A percentile compares a stretch with the other conserved stretches of the same genome.
These are phyloP conservation scores for Hanseniaspora hatyaiensis DNA, from an alignment of 805 yeast species.

Conservation along the genomic window DNA sequence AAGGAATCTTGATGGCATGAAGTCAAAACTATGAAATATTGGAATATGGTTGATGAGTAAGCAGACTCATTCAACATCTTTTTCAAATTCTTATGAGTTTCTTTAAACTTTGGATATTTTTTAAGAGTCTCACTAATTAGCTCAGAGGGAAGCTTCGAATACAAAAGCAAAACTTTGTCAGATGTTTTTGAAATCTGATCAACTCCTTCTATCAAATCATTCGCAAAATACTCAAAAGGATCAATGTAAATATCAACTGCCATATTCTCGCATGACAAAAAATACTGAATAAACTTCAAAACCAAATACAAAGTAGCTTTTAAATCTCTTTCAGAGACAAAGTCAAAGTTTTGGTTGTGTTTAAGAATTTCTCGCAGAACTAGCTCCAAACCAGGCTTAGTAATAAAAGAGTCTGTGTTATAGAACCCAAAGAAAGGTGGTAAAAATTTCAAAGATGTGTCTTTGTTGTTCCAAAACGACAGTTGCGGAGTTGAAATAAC, in stretches of 20 bases:
- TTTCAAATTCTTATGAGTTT: constrained; percentile 1
- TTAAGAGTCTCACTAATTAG: constrained; percentile 4
- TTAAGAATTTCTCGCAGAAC: constrained; percentile 4
- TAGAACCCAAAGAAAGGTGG: constrained; percentile 8
- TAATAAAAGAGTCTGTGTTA: neutral
- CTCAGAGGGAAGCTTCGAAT: neutral
- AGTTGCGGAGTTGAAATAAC: neutral
- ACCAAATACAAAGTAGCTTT: constrained; percentile 12
- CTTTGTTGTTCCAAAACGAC: constrained; percentile 2
- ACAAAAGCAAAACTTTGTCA: constrained; percentile 5
- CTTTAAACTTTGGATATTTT: constrained; percentile 10
- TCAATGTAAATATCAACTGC: constrained; percentile 6
- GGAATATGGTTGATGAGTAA: constrained; percentile 4
- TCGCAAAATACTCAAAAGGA: constrained; percentile 11
- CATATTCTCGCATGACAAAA: constrained; percentile 11
- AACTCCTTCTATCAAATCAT: constrained; percentile 6
- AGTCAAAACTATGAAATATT: neutral
- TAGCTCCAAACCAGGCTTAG: constrained; percentile 8
- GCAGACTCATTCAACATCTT: constrained; percentile 7
- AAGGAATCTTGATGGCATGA: neutral
- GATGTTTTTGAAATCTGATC: neutral
- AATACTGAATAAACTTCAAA: constrained; percentile 12
- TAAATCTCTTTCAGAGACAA: constrained; percentile 10
- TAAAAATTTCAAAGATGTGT: neutral
- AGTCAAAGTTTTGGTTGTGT: neutral